phyloP scores from a whole-genome alignment of 352 stramenopile genomes.

The Phytophthora brassicae region DNA sequence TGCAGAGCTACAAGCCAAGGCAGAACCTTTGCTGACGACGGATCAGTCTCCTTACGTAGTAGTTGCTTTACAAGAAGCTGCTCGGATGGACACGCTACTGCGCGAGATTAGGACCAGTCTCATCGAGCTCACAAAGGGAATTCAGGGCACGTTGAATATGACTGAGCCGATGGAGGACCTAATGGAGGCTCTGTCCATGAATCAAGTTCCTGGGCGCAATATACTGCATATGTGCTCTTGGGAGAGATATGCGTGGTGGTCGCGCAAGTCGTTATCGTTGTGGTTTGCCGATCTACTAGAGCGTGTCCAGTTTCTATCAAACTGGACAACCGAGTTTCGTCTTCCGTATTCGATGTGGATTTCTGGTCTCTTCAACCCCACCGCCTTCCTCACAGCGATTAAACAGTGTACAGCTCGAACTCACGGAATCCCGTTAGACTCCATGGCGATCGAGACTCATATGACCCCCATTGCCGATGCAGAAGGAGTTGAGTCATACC shows the following conservation, averaged over 20 bases:
- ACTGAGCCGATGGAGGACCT: conserved; percentile 91
- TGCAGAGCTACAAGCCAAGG: conserved; percentile 47
- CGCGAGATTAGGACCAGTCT: conserved; percentile 65
- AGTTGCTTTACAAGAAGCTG: conserved; percentile 80
- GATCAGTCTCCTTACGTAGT: conserved; percentile 82
- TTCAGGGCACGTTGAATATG: conserved; percentile 87
- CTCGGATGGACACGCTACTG: conserved; percentile 72
- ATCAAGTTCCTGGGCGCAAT: conserved; percentile 80
- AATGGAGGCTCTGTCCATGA: conserved; percentile 54
- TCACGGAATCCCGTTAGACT: conserved; percentile 87
- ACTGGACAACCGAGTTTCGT: conserved; percentile 72
- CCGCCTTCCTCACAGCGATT: conserved; percentile 84
- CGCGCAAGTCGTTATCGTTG: conserved; percentile 68
- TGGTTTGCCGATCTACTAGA: conserved; percentile 87
- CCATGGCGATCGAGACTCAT: conserved; percentile 95
- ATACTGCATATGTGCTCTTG: conserved; percentile 73
- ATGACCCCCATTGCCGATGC: conserved; percentile 71
- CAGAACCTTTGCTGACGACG: conserved; percentile 52
- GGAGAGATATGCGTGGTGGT: conserved; percentile 84
- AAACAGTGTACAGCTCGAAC: conserved; percentile 86
- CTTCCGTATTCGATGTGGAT: conserved; percentile 85
- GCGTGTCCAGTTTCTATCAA: conserved; percentile 58
- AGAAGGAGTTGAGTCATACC: conserved; percentile 67
- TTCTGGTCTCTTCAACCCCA: conserved; percentile 79
- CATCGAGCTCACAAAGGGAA: conserved; percentile 72